phyloP scores from a whole-genome alignment of 2,329 filamentous ascomycete genomes.

The Rugonectria rugulosa region DNA sequence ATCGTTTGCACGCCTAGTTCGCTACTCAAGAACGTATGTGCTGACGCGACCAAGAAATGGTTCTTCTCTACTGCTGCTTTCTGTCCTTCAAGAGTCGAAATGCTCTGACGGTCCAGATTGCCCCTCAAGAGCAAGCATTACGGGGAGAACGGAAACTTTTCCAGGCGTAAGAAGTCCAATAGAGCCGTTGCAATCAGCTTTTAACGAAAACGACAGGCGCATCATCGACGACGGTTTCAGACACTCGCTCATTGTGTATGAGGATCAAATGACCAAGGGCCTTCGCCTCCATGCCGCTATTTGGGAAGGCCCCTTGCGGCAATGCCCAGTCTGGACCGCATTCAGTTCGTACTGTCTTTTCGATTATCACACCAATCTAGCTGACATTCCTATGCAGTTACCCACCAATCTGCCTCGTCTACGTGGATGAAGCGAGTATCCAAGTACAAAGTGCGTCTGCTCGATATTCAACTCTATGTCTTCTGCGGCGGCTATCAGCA shows the following conservation, averaged over 20 bases:
- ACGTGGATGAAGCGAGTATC: constrained; percentile 61
- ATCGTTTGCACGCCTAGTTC: constrained; percentile 25
- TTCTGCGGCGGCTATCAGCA: constrained; percentile 65
- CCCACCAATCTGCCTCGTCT: constrained; percentile 55
- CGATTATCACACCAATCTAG: neutral
- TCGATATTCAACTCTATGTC: constrained; percentile 64
- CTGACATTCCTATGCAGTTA: constrained; percentile 50
- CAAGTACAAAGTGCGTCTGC: constrained; percentile 57
- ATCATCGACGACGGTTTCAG: constrained; percentile 64
- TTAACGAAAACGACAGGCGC: constrained; percentile 50
- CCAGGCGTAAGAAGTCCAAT: constrained; percentile 56
- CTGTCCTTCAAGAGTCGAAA: constrained; percentile 63
- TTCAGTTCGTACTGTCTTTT: constrained; percentile 55
- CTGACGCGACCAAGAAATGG: constrained; percentile 63
- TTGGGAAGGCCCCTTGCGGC: constrained; percentile 60
- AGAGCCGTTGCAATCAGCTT: no score
- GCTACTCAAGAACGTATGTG: neutral
- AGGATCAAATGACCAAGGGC: constrained; percentile 57
- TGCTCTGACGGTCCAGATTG: constrained; percentile 51
- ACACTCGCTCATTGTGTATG: constrained; percentile 62
- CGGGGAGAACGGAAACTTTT: constrained; percentile 60
- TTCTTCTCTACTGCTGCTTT: constrained; percentile 66
- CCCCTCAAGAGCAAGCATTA: constrained; percentile 56
- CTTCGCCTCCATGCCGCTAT: constrained; percentile 64
- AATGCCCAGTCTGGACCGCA: constrained; percentile 69